Conservation (phyloP, 768 basidiomycete species). For the Exidia glandulosa region DNA sequence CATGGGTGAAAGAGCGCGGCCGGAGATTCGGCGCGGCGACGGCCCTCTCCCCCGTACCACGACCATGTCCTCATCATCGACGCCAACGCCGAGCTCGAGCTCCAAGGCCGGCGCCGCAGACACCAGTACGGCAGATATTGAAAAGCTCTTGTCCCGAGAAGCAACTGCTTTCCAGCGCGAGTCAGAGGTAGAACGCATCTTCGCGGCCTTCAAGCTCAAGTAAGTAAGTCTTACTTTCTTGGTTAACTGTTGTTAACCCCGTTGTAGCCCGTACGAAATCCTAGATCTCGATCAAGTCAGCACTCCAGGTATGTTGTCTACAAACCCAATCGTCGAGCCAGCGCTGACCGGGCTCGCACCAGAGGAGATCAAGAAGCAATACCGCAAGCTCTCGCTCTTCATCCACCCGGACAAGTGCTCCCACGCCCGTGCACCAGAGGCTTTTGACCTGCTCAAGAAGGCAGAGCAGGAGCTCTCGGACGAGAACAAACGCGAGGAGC, state of each 20-base stretch:
- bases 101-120: neutral
- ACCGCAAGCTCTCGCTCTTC: constrained; percentile 75
- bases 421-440: constrained; percentile 80
- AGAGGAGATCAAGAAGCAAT: constrained; percentile 84
- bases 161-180: constrained; percentile 81
- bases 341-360: constrained; percentile 18
- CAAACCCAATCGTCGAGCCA: neutral
- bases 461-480: constrained; percentile 79
- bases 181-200: constrained; percentile 81
- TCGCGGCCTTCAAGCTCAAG: constrained; percentile 96
- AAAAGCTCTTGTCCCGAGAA: constrained; percentile 67
- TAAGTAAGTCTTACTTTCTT: constrained; percentile 26
- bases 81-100: neutral
- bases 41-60: neutral
- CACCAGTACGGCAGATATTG: constrained; percentile 46
- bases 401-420: constrained; percentile 98
- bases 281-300: constrained; percentile 63
- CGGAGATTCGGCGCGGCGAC: neutral
- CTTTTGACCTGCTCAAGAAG: constrained; percentile 91
- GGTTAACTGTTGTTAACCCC: neutral
- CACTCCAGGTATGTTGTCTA: constrained; percentile 16
- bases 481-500: constrained; percentile 64
- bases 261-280: constrained; percentile 79
- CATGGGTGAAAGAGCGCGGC: neutral
- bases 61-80: neutral